A percentile compares a stretch with the other conserved stretches of the same genome.
phyloP scores from a whole-genome alignment of 139 green algal species.

The Chlorella ohadii region DNA sequence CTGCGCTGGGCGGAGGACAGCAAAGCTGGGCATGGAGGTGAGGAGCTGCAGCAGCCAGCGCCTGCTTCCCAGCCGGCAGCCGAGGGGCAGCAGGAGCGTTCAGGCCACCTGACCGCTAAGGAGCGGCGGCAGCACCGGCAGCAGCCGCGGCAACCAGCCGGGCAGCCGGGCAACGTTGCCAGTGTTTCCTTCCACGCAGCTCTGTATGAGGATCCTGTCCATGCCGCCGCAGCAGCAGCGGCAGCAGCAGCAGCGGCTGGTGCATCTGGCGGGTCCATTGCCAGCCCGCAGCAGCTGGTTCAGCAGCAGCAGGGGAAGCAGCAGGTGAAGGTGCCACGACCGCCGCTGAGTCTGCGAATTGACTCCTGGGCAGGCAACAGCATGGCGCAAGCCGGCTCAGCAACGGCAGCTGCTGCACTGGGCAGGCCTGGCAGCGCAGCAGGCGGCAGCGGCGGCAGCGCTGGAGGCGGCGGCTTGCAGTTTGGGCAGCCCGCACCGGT shows the following conservation, averaged over 20 bases:
- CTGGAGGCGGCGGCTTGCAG: background rate
- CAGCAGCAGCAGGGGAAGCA: too few species aligned
- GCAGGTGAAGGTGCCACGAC: too few species aligned
- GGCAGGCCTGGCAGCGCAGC: background rate
- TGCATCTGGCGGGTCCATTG: background rate
- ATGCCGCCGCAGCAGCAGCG: background rate
- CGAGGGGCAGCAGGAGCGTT: background rate
- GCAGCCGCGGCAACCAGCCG: background rate
- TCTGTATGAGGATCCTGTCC: background rate
- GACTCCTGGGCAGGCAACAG: too few species aligned
- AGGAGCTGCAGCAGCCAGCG: background rate
- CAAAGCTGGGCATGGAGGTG: background rate
- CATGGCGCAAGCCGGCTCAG: too few species aligned
- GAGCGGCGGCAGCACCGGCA: background rate
- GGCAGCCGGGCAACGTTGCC: background rate
- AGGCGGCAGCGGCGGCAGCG: background rate
- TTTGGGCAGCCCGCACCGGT: background rate
- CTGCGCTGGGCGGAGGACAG: too few species aligned
- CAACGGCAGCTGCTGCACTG: too few species aligned
- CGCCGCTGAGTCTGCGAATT: too few species aligned
- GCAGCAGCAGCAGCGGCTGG: background rate
- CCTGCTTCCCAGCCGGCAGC: background rate
- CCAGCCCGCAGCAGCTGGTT: background rate
- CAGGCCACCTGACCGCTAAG: background rate
- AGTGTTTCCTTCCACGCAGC: background rate